A percentile compares a stretch with the other conserved stretches of the same genome.
These are phyloP conservation scores for Epichloe scottii DNA, from an alignment of 2,329 filamentous ascomycete species.

Conservation along the genomic window DNA sequence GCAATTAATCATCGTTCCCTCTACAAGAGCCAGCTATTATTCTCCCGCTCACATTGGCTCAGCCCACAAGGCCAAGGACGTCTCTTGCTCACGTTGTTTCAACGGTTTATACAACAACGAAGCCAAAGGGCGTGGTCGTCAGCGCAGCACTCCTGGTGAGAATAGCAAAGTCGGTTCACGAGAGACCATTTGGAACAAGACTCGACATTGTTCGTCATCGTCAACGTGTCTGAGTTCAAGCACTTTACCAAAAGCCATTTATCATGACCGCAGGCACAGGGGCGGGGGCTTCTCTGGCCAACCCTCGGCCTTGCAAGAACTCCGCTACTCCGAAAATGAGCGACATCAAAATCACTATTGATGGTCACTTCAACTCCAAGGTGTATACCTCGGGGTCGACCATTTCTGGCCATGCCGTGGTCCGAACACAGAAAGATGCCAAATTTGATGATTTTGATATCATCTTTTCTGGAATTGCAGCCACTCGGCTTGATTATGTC, in stretches of 20 bases:
- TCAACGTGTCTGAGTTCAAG: background rate
- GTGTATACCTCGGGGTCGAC: slow-evolving; percentile 43
- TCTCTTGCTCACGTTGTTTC: background rate
- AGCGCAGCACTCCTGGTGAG: background rate
- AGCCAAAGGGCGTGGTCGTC: background rate
- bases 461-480: slow-evolving; percentile 36
- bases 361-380: slow-evolving; percentile 41
- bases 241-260: background rate
- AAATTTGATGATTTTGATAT: slow-evolving; percentile 41
- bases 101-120: background rate
- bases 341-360: slow-evolving; percentile 34
- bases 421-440: slow-evolving; percentile 32
- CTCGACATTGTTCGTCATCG: background rate
- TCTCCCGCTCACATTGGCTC: background rate
- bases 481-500: slow-evolving; percentile 38
- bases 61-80: background rate
- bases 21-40: background rate
- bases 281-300: background rate
- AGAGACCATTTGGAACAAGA: too few relatives aligned
- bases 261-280: slow-evolving; percentile 1
- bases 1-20: background rate
- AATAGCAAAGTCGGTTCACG: background rate
- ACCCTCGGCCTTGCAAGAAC: background rate
- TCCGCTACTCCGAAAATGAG: background rate
- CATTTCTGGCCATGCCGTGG: slow-evolving; percentile 35